A percentile compares a stretch with the other conserved stretches of the same genome.
These are phyloP conservation scores for Euphorbia peplus DNA, from an alignment of 345 rosid genomes.

Conservation along the genomic window DNA sequence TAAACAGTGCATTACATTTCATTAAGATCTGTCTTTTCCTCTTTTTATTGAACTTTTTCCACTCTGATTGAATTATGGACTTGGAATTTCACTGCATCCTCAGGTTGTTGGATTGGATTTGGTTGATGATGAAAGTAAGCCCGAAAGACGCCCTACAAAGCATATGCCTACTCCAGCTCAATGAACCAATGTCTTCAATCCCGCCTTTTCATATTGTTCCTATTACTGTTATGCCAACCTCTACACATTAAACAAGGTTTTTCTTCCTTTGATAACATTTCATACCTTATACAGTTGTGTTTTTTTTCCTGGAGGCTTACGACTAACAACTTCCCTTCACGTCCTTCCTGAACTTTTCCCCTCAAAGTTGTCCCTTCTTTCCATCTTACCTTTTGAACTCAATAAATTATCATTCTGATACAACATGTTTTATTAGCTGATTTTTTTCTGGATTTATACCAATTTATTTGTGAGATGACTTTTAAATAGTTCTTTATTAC, in stretches of 20 bases:
- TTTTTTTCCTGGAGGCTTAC: constrained; percentile 8
- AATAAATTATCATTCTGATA: background rate
- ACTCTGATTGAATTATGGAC: background rate
- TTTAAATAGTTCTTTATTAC: no score
- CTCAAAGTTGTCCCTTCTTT: background rate
- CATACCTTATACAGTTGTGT: background rate
- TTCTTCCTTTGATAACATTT: background rate
- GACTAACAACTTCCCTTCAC: background rate
- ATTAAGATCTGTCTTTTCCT: background rate
- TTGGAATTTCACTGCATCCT: constrained; percentile 22
- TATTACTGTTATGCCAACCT: constrained; percentile 97
- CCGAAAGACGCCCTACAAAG: constrained; percentile 98
- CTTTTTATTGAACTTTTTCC: background rate
- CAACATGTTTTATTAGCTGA: no score
- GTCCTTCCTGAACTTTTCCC: no score
- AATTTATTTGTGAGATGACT: no score
- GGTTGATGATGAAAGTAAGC: constrained; percentile 99
- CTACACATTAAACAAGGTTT: constrained; percentile 87
- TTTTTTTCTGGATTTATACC: no score
- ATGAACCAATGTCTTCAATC: constrained; percentile 96
- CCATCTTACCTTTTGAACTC: background rate
- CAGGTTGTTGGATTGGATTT: constrained; percentile 98
- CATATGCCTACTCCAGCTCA: constrained; percentile 99
- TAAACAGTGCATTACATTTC: no score
- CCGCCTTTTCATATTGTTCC: constrained; percentile 89